Evolutionary conservation across 2,329 filamentous ascomycete genomes (phyloP).

Genomic region (Calonectria henricotiae): DNA sequence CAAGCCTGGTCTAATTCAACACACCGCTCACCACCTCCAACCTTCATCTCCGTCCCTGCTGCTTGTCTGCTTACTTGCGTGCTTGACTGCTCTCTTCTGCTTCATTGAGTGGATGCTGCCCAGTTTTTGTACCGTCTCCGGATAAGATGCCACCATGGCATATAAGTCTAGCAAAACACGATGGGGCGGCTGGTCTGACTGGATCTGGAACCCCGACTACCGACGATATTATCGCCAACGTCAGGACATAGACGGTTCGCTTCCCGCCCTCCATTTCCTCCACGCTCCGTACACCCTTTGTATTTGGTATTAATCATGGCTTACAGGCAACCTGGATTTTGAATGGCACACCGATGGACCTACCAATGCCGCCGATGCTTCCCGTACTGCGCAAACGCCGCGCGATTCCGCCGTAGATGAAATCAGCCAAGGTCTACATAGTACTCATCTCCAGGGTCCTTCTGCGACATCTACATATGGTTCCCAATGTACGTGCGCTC

Average conservation of each 20-base stretch:
- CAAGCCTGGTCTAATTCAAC: slow-evolving; percentile 32
- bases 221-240: slow-evolving; percentile 53
- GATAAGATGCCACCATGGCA: slow-evolving; percentile 53
- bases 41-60: slow-evolving; percentile 20
- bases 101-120: slow-evolving; percentile 27
- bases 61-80: slow-evolving; percentile 19
- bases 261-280: not conserved
- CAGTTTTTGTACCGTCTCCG: slow-evolving; percentile 37
- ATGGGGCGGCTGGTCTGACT: slow-evolving; percentile 51
- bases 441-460: slow-evolving; percentile 44
- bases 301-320: slow-evolving; percentile 32
- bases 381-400: slow-evolving; percentile 46
- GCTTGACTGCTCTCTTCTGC: not conserved
- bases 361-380: slow-evolving; percentile 36
- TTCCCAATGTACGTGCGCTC: slow-evolving; percentile 45
- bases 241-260: slow-evolving; percentile 52
- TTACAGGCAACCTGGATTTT: slow-evolving; percentile 48
- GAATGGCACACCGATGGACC: slow-evolving; percentile 49
- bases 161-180: slow-evolving; percentile 46
- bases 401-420: slow-evolving; percentile 50
- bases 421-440: slow-evolving; percentile 47
- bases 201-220: slow-evolving; percentile 52
- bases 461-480: slow-evolving; percentile 41
- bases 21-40: slow-evolving; percentile 16
- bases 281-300: not conserved